Evolutionary conservation across 75 land plant genomes (phyloP).

Genomic region (Picea sitchensis): DNA sequence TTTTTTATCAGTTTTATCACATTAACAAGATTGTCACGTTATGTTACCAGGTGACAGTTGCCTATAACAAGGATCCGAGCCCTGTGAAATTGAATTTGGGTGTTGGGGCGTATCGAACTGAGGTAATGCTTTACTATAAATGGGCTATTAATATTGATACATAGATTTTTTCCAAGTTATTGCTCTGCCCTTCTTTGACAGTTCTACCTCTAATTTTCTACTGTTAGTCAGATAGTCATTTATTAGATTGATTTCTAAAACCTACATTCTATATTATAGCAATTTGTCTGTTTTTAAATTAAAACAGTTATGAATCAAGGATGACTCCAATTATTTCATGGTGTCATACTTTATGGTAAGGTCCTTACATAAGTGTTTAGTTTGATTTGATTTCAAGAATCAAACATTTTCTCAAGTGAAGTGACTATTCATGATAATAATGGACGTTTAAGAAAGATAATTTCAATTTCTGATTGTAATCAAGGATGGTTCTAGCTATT

Average conservation of each 20-base stretch:
- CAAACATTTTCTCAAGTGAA: no score
- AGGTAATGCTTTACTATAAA: conserved; percentile 38
- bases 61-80: conserved; percentile 83
- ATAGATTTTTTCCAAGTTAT: not conserved
- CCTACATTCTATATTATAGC: not conserved
- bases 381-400: no score
- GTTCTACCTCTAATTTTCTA: not conserved
- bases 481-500: no score
- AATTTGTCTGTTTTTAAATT: not conserved
- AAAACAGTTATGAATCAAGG: not conserved
- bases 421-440: no score
- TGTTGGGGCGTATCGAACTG: conserved; percentile 93
- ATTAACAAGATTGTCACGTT: not conserved
- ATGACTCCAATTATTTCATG: not conserved
- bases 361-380: no score
- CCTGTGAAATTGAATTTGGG: conserved; percentile 87
- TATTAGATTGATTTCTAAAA: not conserved
- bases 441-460: no score
- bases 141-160: not conserved
- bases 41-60: conserved; percentile 76
- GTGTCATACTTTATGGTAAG: no score
- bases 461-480: no score
- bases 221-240: not conserved
- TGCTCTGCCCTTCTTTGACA: not conserved
- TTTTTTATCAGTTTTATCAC: not conserved